These are phyloP conservation scores for Trypanosoma cruzi DNA, from an alignment of 208 protist genomes.

Conservation along the genomic window DNA sequence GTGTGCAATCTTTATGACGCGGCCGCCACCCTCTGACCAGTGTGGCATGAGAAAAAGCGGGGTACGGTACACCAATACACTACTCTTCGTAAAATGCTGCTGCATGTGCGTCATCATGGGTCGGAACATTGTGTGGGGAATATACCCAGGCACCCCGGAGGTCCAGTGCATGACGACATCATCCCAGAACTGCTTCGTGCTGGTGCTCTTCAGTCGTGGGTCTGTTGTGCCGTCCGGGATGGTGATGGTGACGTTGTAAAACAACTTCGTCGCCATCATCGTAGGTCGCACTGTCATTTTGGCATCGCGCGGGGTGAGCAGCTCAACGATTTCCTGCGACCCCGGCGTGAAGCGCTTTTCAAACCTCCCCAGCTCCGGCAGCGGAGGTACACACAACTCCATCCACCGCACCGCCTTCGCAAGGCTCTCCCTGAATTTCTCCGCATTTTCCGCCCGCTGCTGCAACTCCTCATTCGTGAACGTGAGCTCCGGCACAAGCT, in stretches of 20 bases:
- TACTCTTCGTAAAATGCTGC: constrained; percentile 84
- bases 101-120: constrained; percentile 93
- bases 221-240: constrained; percentile 83
- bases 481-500: constrained; percentile 79
- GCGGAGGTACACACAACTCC: constrained; percentile 88
- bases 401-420: constrained; percentile 84
- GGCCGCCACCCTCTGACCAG: constrained; percentile 86
- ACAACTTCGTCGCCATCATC: constrained; percentile 93
- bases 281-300: constrained; percentile 93
- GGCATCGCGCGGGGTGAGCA: constrained; percentile 85
- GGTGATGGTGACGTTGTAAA: constrained; percentile 91
- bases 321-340: constrained; percentile 91
- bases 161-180: constrained; percentile 92
- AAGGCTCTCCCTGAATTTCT: constrained; percentile 69
- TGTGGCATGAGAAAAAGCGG: constrained; percentile 90
- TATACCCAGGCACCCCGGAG: constrained; percentile 83
- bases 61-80: constrained; percentile 78
- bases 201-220: constrained; percentile 81
- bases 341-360: constrained; percentile 92
- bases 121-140: constrained; percentile 92
- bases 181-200: constrained; percentile 92
- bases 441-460: constrained; percentile 73
- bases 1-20: constrained; percentile 88
- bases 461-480: constrained; percentile 86
- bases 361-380: constrained; percentile 82